Evolutionary conservation across 73 alveolate species (phyloP), one percentile per base, ranked within the genome.

Genomic region (Paramecium tetraurelia): DNA sequence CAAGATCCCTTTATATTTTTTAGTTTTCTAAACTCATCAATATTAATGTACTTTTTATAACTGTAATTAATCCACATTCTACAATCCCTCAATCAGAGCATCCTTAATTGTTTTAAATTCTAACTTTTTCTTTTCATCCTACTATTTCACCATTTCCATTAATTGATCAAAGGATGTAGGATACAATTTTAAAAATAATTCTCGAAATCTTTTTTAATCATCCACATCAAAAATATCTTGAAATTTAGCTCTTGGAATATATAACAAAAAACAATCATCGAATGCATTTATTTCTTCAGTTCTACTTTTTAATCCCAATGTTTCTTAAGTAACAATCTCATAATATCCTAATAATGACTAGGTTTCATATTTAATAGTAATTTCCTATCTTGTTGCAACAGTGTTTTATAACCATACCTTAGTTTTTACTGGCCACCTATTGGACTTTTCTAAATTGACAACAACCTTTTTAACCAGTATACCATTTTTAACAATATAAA

Each of bases 231-330:
- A 86, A 29, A 86, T 86, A 35, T 63, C 53, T 9, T 86, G n/a
- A 86, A 86, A 86, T 20, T 58, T 86, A 38, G 68, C 76, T 68
- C 44, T 58, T 12, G 63, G 53, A 8, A 58, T 36, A 40, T 29
- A 86, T 21, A 86, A 40, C 6, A 86, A 63, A 86, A 86, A 86
- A 16, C 86, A 63, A 63, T 86, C 93, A 4, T 58, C 44, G 2
- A 86, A 58, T 4, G 93, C 84, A 86, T 86, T 80, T 4, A 86
- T 86, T 59, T 75, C 76, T 86, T 86, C 93, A 21, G 93, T 86
- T 59, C 93, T 58, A 21, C 40, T 29, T 38, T 75, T 75, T 21
- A 86, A 53, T 12, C 89, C 93, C 9, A 40, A 18, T 2, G 68
- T 77, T 20, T 86, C 85, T 7, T 75, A 59, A 7, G 85, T 43